Percentiles rank a stretch among this genome's conserved stretches.
Conservation (phyloP, 805 yeast species). For the Candida gorgasii region DNA sequence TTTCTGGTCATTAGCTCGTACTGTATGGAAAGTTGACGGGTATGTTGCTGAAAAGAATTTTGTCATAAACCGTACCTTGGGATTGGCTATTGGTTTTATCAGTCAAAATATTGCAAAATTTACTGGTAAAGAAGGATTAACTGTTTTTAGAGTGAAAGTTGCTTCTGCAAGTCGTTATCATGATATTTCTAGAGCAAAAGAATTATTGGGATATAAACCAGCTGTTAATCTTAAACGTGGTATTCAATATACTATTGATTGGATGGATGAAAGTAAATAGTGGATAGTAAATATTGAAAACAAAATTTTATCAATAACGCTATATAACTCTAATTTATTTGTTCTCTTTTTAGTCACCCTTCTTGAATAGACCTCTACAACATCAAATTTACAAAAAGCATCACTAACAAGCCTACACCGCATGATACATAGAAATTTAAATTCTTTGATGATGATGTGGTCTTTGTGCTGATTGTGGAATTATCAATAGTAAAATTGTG, state of each 20-base stretch:
- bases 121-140: conserved; percentile 82
- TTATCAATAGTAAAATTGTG: background rate
- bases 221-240: conserved; percentile 77
- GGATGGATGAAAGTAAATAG: conserved; percentile 71
- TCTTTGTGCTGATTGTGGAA: background rate
- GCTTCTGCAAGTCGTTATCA: conserved; percentile 94
- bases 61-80: conserved; percentile 72
- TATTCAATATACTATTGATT: conserved; percentile 72
- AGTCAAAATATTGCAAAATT: conserved; percentile 73
- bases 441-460: conserved; percentile 3
- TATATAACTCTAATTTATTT: background rate
- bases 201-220: conserved; percentile 76
- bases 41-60: conserved; percentile 69
- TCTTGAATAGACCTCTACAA: background rate
- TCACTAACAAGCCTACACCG: background rate
- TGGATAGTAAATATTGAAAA: background rate
- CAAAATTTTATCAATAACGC: background rate
- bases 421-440: conserved; percentile 4
- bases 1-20: conserved; percentile 95
- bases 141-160: conserved; percentile 91
- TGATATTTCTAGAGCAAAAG: conserved; percentile 84
- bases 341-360: too few relatives aligned
- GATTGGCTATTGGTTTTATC: conserved; percentile 76
- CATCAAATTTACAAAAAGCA: background rate
- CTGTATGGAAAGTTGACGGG: conserved; percentile 97